A percentile compares a stretch with the other conserved stretches of the same genome.
phyloP scores from a whole-genome alignment of 2,329 filamentous ascomycete species.

The Aureobasidium sp. region DNA sequence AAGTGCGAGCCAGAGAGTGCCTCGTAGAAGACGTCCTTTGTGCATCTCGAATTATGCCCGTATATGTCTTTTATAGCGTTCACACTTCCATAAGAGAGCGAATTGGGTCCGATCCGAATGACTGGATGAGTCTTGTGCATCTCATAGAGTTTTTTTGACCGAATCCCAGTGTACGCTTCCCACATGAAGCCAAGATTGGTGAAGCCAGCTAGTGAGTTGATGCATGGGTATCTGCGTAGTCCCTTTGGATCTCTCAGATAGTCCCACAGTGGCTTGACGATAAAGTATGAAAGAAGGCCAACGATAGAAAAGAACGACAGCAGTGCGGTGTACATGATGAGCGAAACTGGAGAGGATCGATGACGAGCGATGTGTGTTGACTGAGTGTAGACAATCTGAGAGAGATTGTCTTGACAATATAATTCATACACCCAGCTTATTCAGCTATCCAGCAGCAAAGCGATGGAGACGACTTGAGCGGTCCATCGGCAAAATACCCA shows the following conservation, averaged over 20 bases:
- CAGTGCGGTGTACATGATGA: not conserved
- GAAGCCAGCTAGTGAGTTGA: slow-evolving; percentile 39
- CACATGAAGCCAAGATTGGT: slow-evolving; percentile 41
- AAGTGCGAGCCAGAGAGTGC: slow-evolving; percentile 27
- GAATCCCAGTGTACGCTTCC: slow-evolving; percentile 35
- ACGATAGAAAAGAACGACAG: not conserved
- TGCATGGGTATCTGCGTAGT: slow-evolving; percentile 42
- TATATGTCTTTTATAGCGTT: slow-evolving; percentile 36
- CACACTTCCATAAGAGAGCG: slow-evolving; percentile 36
- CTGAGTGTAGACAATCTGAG: not conserved
- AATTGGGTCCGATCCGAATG: slow-evolving; percentile 37
- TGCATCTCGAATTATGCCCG: slow-evolving; percentile 31
- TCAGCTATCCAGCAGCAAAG: not conserved
- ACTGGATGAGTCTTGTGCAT: slow-evolving; percentile 38
- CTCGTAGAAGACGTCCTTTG: slow-evolving; percentile 31
- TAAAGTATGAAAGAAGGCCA: not conserved
- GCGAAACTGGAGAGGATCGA: not conserved
- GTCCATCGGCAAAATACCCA: not conserved
- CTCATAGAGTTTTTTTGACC: slow-evolving; percentile 35
- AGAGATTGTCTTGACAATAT: not conserved
- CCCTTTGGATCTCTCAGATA: slow-evolving; percentile 44
- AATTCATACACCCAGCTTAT: not conserved
- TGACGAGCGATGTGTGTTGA: not conserved
- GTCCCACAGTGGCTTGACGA: not conserved
- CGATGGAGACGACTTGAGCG: not conserved